Evolutionary conservation across 495 filamentous ascomycete species (phyloP).

Genomic region (Penicillium lividum): DNA sequence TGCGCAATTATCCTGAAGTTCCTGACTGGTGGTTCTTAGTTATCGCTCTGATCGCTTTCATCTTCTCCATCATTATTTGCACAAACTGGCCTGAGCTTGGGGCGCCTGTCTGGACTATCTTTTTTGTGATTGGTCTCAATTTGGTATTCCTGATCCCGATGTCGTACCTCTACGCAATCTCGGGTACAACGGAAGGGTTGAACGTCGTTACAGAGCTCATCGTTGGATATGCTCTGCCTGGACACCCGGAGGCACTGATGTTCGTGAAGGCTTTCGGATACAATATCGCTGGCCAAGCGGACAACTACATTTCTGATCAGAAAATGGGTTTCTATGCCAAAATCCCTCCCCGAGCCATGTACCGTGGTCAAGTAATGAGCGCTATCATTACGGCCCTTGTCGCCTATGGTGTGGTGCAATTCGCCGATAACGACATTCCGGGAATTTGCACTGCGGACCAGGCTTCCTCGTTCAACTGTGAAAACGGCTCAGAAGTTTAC

Average conservation of each 20-base stretch:
- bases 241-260: conserved; percentile 1
- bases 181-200: background rate
- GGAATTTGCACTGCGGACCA: background rate
- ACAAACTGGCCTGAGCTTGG: conserved; percentile 1
- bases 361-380: conserved; percentile 3
- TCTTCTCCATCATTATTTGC: background rate
- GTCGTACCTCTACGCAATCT: conserved; percentile 3
- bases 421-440: background rate
- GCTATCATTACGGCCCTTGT: conserved; percentile 1
- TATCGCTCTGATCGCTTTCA: background rate
- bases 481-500: conserved; percentile 2
- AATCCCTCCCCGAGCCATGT: background rate
- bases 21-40: conserved; percentile 4
- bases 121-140: conserved; percentile 2
- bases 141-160: conserved; percentile 2
- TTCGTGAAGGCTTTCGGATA: conserved; percentile 4
- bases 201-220: conserved; percentile 4
- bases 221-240: conserved; percentile 2
- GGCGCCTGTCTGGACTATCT: conserved; percentile 1
- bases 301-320: background rate
- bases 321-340: conserved; percentile 5
- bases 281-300: conserved; percentile 1
- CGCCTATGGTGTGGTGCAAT: conserved; percentile 2
- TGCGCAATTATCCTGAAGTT: conserved; percentile 1
- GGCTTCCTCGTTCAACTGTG: background rate